Percentiles rank a stretch among this genome's conserved stretches.
phyloP scores from a whole-genome alignment of 2,329 filamentous ascomycete species.

The Teratosphaeria gauchensis region DNA sequence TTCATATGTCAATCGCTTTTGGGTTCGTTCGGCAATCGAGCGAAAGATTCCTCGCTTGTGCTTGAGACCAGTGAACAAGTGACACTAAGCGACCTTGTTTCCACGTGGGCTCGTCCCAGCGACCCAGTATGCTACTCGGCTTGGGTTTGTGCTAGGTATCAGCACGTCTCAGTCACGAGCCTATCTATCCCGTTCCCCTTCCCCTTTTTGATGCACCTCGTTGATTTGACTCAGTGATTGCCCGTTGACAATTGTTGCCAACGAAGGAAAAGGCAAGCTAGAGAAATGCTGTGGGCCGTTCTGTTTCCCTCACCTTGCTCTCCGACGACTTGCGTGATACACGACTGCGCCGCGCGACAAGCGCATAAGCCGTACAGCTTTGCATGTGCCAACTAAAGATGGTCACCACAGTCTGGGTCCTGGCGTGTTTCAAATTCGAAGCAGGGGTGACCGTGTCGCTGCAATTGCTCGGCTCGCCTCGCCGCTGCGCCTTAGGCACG shows the following conservation, averaged over 20 bases:
- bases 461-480: neutral
- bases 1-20: conserved; percentile 3
- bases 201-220: neutral
- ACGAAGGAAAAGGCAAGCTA: neutral
- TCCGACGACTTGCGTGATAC: neutral
- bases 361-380: neutral
- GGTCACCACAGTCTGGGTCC: neutral
- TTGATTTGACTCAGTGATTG: neutral
- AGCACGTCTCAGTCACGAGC: neutral
- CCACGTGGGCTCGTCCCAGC: neutral
- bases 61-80: neutral
- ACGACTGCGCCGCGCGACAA: neutral
- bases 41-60: neutral
- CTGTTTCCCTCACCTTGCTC: neutral
- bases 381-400: neutral
- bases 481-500: neutral
- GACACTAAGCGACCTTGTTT: neutral
- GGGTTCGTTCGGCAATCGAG: neutral
- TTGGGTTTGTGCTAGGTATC: neutral
- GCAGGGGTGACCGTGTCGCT: neutral
- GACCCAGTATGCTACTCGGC: neutral
- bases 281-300: neutral
- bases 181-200: neutral
- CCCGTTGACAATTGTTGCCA: neutral
- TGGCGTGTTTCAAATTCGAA: neutral